These are phyloP conservation scores for Dactylellina parvicollis DNA, from an alignment of 2,329 filamentous ascomycete species.

Conservation along the genomic window DNA sequence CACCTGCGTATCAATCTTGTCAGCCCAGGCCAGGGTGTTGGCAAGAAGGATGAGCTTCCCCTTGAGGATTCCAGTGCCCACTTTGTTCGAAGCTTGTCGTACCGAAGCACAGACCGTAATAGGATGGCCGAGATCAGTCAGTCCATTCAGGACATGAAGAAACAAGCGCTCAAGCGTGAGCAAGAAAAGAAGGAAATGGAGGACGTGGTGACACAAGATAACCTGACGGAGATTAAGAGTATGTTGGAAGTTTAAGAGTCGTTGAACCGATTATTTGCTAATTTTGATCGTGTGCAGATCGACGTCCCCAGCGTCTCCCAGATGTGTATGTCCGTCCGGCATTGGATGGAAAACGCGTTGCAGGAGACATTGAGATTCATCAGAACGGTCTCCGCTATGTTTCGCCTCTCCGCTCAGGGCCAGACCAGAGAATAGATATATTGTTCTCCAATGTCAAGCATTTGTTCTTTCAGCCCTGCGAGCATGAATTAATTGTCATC, in stretches of 20 bases:
- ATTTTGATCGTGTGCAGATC: conserved; percentile 68
- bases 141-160: conserved; percentile 96
- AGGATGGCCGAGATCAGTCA: conserved; percentile 90
- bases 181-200: conserved; percentile 99
- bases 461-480: conserved; percentile 97
- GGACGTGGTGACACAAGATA: conserved; percentile 98
- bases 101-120: conserved; percentile 87
- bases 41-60: conserved; percentile 87
- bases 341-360: conserved; percentile 95
- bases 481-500: conserved; percentile 94
- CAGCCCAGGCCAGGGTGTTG: conserved; percentile 95
- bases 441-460: conserved; percentile 99
- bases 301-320: conserved; percentile 86
- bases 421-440: conserved; percentile 84
- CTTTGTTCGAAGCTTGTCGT: conserved; percentile 93
- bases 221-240: conserved; percentile 91
- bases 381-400: conserved; percentile 98
- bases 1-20: conserved; percentile 97
- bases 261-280: conserved; percentile 58
- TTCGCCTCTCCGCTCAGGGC: conserved; percentile 74
- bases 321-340: conserved; percentile 96
- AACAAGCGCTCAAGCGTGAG: conserved; percentile 87
- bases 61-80: conserved; percentile 97
- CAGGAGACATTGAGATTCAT: conserved; percentile 95
- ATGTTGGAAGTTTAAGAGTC: neutral